Conservation (phyloP, 2,329 filamentous ascomycete species). For the Talaromyces sp. region DNA sequence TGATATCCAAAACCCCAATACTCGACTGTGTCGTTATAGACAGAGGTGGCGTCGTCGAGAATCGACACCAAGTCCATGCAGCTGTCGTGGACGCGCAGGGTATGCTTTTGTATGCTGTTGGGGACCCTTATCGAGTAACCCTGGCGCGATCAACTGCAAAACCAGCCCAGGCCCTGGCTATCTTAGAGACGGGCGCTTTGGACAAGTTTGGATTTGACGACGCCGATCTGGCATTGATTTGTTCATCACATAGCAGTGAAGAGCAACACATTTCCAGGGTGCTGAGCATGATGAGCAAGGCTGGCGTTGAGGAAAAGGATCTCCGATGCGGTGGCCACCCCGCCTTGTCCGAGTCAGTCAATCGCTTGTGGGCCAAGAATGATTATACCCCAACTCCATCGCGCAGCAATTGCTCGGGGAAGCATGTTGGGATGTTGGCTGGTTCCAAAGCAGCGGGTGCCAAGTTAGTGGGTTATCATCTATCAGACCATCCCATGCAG, state of each 20-base stretch:
- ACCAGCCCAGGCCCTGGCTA: slow-evolving; percentile 42
- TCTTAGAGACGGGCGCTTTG: slow-evolving; percentile 39
- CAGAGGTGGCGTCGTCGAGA: slow-evolving; percentile 38
- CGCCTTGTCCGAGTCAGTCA: slow-evolving; percentile 31
- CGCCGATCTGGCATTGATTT: slow-evolving; percentile 44
- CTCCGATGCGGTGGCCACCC: slow-evolving; percentile 43
- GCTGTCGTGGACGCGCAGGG: slow-evolving; percentile 38
- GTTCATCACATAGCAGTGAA: slow-evolving; percentile 46
- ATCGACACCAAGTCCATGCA: slow-evolving; percentile 42
- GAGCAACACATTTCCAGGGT: slow-evolving; percentile 37
- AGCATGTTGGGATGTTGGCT: slow-evolving; percentile 47
- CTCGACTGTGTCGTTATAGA: slow-evolving; percentile 33
- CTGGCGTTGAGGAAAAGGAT: slow-evolving; percentile 29
- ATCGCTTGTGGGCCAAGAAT: slow-evolving; percentile 35
- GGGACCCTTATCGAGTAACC: slow-evolving; percentile 40
- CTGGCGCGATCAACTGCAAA: slow-evolving; percentile 46
- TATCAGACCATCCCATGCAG: slow-evolving; percentile 36
- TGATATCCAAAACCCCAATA: not conserved
- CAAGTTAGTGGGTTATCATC: slow-evolving; percentile 31
- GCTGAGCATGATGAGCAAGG: slow-evolving; percentile 34
- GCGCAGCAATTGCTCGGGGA: slow-evolving; percentile 47
- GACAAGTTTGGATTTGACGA: slow-evolving; percentile 35
- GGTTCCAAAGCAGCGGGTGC: slow-evolving; percentile 36
- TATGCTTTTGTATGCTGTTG: slow-evolving; percentile 36
- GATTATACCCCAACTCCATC: slow-evolving; percentile 36